Evolutionary conservation across 305 asterid species (phyloP).

Genomic region (Fraxinus xanthoxyloides): DNA sequence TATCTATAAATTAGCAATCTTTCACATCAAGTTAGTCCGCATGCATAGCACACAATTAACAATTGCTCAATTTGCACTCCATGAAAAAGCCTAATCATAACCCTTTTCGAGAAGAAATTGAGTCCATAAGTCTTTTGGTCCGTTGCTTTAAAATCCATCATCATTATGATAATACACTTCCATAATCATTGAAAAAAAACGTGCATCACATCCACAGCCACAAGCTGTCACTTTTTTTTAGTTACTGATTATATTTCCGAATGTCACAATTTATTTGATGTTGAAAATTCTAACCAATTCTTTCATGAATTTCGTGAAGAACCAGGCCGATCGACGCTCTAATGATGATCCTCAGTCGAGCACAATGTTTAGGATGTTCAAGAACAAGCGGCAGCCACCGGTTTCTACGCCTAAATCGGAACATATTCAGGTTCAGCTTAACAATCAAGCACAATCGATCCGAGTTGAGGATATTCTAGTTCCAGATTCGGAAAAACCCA

Average conservation of each 20-base stretch:
- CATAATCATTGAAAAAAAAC: background rate
- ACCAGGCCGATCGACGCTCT: background rate
- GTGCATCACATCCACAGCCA: background rate
- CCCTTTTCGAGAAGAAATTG: background rate
- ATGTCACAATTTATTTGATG: background rate
- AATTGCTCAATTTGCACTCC: background rate
- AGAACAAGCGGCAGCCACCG: slow-evolving; percentile 8
- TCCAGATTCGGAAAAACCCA: slow-evolving; percentile 24
- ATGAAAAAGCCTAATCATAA: background rate
- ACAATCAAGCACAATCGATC: slow-evolving; percentile 34
- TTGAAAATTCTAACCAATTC: background rate
- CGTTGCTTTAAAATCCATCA: background rate
- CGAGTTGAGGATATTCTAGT: slow-evolving; percentile 40
- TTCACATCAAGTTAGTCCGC: background rate
- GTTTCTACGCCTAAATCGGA: slow-evolving; percentile 26
- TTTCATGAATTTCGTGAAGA: slow-evolving; percentile 19
- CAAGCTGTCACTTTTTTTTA: background rate
- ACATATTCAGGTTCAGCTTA: slow-evolving; percentile 37
- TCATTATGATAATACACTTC: too few relatives aligned
- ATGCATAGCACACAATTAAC: background rate
- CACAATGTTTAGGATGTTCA: slow-evolving; percentile 34
- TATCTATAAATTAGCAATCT: background rate
- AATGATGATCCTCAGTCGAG: slow-evolving; percentile 19
- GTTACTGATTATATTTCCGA: background rate
- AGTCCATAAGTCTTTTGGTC: background rate